Percentiles rank a stretch among this genome's conserved stretches.
Conservation (phyloP, 176 grass and related monocot species). For the Avena atlantica region DNA sequence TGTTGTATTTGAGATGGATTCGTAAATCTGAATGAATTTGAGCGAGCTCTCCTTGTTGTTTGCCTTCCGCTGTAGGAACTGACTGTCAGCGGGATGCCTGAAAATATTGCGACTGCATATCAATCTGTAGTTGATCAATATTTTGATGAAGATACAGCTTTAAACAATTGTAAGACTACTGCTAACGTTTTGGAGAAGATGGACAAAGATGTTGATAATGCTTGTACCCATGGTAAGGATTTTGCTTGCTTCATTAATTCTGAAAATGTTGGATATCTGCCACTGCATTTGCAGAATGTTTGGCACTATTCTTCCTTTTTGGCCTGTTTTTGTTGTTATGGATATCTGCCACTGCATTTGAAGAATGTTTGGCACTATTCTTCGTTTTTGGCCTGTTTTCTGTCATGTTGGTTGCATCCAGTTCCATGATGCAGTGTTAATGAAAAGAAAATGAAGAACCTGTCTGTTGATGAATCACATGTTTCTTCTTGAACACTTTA, state of each 20-base stretch:
- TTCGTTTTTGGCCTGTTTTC: conserved; percentile 5
- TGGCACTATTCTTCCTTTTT: conserved; percentile 19
- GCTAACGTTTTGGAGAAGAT: conserved; percentile 76
- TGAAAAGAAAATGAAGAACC: neutral
- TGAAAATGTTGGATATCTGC: conserved; percentile 26
- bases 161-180: conserved; percentile 75
- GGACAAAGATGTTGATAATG: conserved; percentile 70
- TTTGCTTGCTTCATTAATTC: conserved; percentile 39
- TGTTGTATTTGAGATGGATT: conserved; percentile 4
- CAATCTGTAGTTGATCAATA: conserved; percentile 77
- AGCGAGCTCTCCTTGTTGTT: conserved; percentile 32
- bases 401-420: conserved; percentile 24
- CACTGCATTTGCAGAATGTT: conserved; percentile 6
- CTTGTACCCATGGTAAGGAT: conserved; percentile 64
- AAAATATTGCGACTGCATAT: conserved; percentile 85
- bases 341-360: conserved; percentile 4
- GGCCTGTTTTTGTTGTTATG: neutral
- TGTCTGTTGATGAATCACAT: neutral
- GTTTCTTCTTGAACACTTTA: conserved; percentile 8
- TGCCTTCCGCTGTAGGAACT: conserved; percentile 69
- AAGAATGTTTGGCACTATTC: conserved; percentile 16
- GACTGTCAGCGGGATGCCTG: conserved; percentile 80
- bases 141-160: conserved; percentile 74
- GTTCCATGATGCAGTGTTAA: conserved; percentile 17
- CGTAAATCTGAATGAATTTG: conserved; percentile 38